Evolutionary conservation across 495 filamentous ascomycete species (phyloP).

Genomic region (Jackrogersella minutella): DNA sequence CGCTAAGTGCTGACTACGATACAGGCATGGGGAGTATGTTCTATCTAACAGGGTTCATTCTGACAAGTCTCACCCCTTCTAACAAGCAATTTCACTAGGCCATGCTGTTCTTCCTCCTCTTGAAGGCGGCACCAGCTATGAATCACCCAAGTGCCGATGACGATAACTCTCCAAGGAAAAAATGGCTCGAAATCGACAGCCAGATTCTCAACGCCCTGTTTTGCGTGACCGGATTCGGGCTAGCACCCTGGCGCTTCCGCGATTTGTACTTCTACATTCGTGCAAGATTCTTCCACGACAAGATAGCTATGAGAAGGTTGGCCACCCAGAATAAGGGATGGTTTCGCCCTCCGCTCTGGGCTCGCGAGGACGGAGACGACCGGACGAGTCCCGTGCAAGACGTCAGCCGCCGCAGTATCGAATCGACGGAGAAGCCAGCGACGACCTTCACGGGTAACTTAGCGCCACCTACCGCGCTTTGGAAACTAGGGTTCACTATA

Average conservation of each 20-base stretch:
- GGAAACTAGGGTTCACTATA: constrained; percentile 71
- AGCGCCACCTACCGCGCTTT: constrained; percentile 63
- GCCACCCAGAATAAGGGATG: constrained; percentile 27
- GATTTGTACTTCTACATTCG: constrained; percentile 71
- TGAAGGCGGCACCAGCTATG: constrained; percentile 72
- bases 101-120: constrained; percentile 80
- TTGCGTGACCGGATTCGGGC: constrained; percentile 85
- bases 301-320: constrained; percentile 35
- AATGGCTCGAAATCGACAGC: constrained; percentile 74
- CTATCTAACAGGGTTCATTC: neutral
- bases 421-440: constrained; percentile 50
- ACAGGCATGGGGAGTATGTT: constrained; percentile 26
- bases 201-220: constrained; percentile 87
- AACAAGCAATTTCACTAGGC: constrained; percentile 44
- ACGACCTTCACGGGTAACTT: constrained; percentile 61
- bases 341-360: constrained; percentile 28
- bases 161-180: constrained; percentile 65
- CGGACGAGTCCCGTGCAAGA: constrained; percentile 7
- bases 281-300: constrained; percentile 26
- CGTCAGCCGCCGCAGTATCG: constrained; percentile 51
- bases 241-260: constrained; percentile 85
- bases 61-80: neutral
- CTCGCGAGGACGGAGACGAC: neutral
- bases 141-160: constrained; percentile 69
- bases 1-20: neutral